Evolutionary conservation across 2,329 filamentous ascomycete species (phyloP), one percentile per base, ranked within the genome.

Genomic region (Cordyceps javanica): DNA sequence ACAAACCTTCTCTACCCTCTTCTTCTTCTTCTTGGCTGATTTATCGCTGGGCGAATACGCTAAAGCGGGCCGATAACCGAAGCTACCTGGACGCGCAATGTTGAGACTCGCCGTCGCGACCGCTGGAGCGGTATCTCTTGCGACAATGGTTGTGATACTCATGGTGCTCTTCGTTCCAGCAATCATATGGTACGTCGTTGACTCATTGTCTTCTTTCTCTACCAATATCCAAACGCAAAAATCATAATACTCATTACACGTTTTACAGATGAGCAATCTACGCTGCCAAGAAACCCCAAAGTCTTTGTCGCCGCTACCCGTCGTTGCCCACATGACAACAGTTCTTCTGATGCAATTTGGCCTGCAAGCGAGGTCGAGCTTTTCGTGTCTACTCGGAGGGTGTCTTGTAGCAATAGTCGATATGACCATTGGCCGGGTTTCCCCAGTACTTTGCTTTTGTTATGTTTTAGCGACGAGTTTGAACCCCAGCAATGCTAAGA

Each of bases 321-420:
- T 53, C 51, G 32, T 21, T 25, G 21, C 19, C 26, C 9, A 8
- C 25, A 2, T 16, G 19, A 11, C n/a, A 23, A 7, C 11, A 16
- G 50, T 10, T 23, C 25, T 10, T 41, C 39, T 13, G 21, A 1
- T 41, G 7, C 19, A 41, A 8, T n/a, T n/a, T n/a, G n/a, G n/a
- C 8, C 11, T n/a, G 2, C 9, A 42, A 25, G 10, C n/a, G 10
- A 11, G 6, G 39, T 14, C 9, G 21, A n/a, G n/a, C n/a, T n/a
- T n/a, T n/a, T n/a, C n/a, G n/a, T n/a, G 11, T 14, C 23, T 54
- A 54, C 21, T 32, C 30, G 3, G 39, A 46, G 23, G 53, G 25
- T 11, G 10, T 16, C 32, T 57, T 57, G 25, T 57, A 57, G 16
- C 55, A 57, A 44, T 57, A 57, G 38, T 57, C 55, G 26, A 57